Conservation (phyloP, 345 rosid species). For the Hibiscus trionum region DNA sequence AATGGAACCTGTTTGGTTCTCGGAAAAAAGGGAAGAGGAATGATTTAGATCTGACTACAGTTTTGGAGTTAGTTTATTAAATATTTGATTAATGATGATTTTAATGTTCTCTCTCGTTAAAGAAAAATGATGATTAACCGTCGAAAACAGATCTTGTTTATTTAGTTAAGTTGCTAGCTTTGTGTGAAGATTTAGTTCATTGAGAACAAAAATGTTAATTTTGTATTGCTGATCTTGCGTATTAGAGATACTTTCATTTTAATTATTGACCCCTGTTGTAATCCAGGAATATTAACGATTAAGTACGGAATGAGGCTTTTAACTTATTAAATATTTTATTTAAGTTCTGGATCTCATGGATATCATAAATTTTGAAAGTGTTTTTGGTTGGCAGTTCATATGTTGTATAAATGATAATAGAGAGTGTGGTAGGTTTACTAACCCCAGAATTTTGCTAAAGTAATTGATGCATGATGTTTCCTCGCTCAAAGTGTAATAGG, state of each 20-base stretch:
- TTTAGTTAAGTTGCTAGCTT: background rate
- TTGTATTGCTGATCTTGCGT: background rate
- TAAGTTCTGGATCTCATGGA: background rate
- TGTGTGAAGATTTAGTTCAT: background rate
- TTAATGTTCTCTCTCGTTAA: background rate
- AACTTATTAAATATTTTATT: background rate
- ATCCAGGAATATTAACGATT: background rate
- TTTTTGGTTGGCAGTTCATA: background rate
- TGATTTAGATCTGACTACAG: conserved; percentile 12
- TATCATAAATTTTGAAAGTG: background rate
- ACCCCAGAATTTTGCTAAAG: background rate
- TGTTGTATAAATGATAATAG: background rate
- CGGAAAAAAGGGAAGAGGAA: background rate
- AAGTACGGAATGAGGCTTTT: background rate
- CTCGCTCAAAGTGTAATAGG: background rate
- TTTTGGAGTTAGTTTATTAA: background rate
- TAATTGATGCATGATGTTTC: background rate
- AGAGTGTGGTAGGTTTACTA: background rate
- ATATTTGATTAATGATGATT: background rate
- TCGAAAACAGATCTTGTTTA: background rate
- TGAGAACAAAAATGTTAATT: background rate
- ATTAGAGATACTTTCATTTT: background rate
- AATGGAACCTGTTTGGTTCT: background rate
- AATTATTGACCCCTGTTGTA: background rate
- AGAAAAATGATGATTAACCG: background rate